A percentile compares a stretch with the other conserved stretches of the same genome.
phyloP scores from a whole-genome alignment of 805 yeast genomes.

The Myxozyma melibiosi region DNA sequence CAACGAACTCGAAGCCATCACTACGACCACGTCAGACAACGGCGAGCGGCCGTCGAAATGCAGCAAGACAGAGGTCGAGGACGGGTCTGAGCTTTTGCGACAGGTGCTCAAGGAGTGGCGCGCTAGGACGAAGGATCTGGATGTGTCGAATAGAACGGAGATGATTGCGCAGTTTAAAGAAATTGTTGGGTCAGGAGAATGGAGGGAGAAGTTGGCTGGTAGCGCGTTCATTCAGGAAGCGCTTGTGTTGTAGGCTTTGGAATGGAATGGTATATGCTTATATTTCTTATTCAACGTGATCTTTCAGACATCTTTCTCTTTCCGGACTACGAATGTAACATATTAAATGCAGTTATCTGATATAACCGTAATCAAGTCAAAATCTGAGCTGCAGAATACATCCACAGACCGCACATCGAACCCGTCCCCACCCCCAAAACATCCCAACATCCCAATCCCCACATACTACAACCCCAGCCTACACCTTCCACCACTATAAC shows the following conservation, averaged over 20 bases:
- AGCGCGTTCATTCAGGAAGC: constrained; percentile 26
- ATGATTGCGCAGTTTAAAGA: constrained; percentile 23
- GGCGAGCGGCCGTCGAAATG: constrained; percentile 53
- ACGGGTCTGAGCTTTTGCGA: constrained; percentile 56
- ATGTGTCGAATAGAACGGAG: constrained; percentile 6
- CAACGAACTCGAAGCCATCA: constrained; percentile 72
- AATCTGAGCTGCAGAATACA: no score
- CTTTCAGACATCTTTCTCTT: no score
- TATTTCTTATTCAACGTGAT: no score
- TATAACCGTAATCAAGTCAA: no score
- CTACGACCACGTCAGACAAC: constrained; percentile 44
- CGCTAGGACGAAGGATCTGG: background rate
- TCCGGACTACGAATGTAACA: no score
- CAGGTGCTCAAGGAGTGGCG: constrained; percentile 48
- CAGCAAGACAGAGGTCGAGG: constrained; percentile 52
- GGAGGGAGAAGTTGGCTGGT: constrained; percentile 13
- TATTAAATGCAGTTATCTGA: no score
- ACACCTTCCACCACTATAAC: no score
- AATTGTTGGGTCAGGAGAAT: constrained; percentile 18
- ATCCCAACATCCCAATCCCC: no score
- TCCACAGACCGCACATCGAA: no score
- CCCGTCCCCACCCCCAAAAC: no score
- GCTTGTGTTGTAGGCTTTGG: constrained; percentile 10
- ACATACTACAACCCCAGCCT: no score
- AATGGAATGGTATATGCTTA: background rate